phyloP scores from a whole-genome alignment of 2,329 filamentous ascomycete genomes.

The Tolypocladium tropicale region DNA sequence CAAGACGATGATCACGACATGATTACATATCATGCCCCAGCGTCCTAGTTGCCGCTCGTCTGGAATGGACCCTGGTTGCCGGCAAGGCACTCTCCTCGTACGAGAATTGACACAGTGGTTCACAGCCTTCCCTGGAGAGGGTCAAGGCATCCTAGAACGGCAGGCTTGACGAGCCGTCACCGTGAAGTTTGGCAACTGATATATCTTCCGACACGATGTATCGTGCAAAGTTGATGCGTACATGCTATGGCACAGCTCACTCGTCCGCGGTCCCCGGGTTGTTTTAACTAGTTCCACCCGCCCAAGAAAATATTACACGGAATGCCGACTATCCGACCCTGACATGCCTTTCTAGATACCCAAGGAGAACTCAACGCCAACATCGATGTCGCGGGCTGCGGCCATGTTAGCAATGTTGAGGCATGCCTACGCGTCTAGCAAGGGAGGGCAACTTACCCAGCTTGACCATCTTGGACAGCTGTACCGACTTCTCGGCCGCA shows the following conservation, averaged over 20 bases:
- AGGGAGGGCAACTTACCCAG: conserved; percentile 56
- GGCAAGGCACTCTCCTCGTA: neutral
- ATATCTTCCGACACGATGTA: neutral
- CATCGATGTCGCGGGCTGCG: conserved; percentile 84
- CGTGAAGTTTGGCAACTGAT: conserved; percentile 1
- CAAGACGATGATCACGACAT: neutral
- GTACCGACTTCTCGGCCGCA: conserved; percentile 94
- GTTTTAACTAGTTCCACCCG: neutral
- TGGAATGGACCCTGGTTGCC: neutral
- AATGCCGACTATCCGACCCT: conserved; percentile 4
- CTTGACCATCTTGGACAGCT: conserved; percentile 99
- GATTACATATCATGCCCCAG: neutral
- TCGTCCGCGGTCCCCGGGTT: conserved; percentile 2
- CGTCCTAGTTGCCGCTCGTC: neutral
- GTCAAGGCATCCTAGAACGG: neutral
- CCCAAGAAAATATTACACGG: conserved; percentile 18
- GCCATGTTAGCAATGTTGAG: conserved; percentile 9
- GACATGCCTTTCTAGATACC: conserved; percentile 59
- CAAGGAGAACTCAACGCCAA: conserved; percentile 88
- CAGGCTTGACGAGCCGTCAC: neutral
- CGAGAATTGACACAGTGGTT: neutral
- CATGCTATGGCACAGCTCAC: conserved; percentile 4
- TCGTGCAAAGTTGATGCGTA: neutral
- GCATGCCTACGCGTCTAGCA: neutral
- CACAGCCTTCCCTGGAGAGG: neutral